Base-by-base conservation (phyloP, 2,329 filamentous ascomycete species). In the Fusarium concolor region DNA sequence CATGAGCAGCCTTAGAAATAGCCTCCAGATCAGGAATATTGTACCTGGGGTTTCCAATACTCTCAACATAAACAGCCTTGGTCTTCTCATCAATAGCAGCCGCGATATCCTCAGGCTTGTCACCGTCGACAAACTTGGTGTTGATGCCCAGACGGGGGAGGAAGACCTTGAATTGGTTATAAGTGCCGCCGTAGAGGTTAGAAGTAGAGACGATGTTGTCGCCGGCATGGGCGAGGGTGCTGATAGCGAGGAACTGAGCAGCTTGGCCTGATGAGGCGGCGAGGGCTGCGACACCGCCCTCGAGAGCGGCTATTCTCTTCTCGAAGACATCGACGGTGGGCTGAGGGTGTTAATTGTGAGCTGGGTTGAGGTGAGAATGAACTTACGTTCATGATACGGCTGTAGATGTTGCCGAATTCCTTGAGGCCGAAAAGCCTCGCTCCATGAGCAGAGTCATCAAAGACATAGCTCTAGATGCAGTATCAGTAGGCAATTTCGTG, bases 371-470 rank as follows among this genome's bases (percentile, higher is more conserved):
- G 11, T 35, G 10, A 37, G 15, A 20, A 12, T 17, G 15, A 18
- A 80, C 87, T 76, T 76, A 93, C 92, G 81, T 98, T 97, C 91
- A 92, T 93, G 75, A 99, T 94, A 69, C 96, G 93, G 79, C 91
- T 96, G 86, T 99, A 99, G 79, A 98, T 97, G 83, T 98, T 98
- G 81, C 94, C 96, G 75, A 93, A 92, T 82, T 98, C 94, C 84
- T 98, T 96, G 80, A 99, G 92, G 77, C 93, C 92, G 78, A 99
- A 99, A 41, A 99, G 90, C 79, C 94, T 90, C 56, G 96, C 96
- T 65, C 93, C 96, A 76, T 98, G 96, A 49, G 94, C 95, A 51
- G 93, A 97, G 83, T 98, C 93, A 87, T 98, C 91, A 87, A 99
- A 99, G 53, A 89, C 89, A 81, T 85, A 99, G 75, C 93, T 97